phyloP scores from a whole-genome alignment of 225 moss, liverwort and hornwort genomes.

The Sphagnum tenellum region DNA sequence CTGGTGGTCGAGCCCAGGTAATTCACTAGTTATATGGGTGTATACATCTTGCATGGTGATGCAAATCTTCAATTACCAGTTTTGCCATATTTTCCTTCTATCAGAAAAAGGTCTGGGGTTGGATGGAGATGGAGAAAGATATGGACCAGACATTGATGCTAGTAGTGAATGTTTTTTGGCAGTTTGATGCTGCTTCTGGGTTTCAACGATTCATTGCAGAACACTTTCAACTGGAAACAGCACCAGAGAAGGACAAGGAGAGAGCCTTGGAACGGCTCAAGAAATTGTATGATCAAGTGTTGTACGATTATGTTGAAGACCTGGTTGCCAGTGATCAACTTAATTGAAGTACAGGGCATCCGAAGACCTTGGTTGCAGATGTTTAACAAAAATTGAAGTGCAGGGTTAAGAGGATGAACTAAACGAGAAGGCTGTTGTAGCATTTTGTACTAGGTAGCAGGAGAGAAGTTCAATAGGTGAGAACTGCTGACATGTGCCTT shows the following conservation, averaged over 20 bases:
- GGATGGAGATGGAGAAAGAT: not conserved
- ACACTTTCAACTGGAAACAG: conserved; percentile 83
- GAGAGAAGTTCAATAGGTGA: not conserved
- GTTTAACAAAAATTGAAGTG: too few relatives aligned
- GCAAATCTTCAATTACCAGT: not conserved
- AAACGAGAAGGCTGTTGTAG: too few relatives aligned
- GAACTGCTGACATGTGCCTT: not conserved
- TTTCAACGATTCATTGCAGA: conserved; percentile 81
- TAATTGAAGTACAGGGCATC: conserved; percentile 6
- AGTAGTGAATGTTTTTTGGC: conserved; percentile 18
- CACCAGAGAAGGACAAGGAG: conserved; percentile 94
- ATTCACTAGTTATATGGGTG: not conserved
- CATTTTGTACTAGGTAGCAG: not conserved
- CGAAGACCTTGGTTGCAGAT: not conserved
- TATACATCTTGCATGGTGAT: too few relatives aligned
- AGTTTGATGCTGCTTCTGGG: conserved; percentile 90
- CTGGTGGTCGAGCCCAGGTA: conserved; percentile 95
- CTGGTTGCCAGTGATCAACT: conserved; percentile 66
- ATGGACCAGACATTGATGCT: not conserved
- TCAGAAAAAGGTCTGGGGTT: not conserved
- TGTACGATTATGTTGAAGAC: conserved; percentile 92
- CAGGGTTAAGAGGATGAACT: too few relatives aligned
- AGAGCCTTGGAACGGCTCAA: conserved; percentile 92
- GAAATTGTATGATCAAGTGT: conserved; percentile 88
- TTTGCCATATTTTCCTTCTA: not conserved